Conservation (phyloP, 1,284 basidiomycete species). For the Phlebopus sp. region DNA sequence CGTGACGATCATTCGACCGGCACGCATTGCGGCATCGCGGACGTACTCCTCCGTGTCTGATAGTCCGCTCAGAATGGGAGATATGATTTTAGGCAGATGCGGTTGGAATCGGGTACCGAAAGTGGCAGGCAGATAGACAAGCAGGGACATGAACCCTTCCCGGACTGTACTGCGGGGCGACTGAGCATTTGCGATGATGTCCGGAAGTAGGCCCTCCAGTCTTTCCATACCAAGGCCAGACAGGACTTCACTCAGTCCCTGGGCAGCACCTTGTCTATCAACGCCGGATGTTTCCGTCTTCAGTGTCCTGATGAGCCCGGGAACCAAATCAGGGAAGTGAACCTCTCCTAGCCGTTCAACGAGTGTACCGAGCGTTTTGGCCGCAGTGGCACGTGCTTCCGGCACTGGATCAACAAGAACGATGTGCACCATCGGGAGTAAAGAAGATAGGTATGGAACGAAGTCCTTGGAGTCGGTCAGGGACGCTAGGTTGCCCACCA, state of each 20-base stretch:
- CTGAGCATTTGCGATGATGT: constrained; percentile 90
- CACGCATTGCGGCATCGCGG: constrained; percentile 95
- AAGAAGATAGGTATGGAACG: constrained; percentile 87
- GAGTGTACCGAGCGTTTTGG: constrained; percentile 95
- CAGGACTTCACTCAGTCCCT: constrained; percentile 95
- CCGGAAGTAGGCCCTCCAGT: constrained; percentile 91
- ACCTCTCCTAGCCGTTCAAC: constrained; percentile 95
- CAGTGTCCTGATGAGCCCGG: constrained; percentile 85
- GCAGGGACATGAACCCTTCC: constrained; percentile 97
- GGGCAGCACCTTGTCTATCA: constrained; percentile 96
- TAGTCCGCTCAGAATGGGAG: constrained; percentile 90
- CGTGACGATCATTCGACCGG: constrained; percentile 97
- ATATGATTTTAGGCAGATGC: constrained; percentile 91
- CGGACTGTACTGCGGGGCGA: constrained; percentile 90
- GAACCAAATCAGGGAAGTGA: constrained; percentile 95
- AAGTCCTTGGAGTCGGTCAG: constrained; percentile 96
- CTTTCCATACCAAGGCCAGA: constrained; percentile 97
- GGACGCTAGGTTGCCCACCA: constrained; percentile 94
- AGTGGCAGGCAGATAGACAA: constrained; percentile 95
- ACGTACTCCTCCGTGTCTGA: constrained; percentile 95
- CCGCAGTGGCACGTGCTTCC: constrained; percentile 95
- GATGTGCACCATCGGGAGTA: constrained; percentile 89
- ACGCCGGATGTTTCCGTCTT: constrained; percentile 95
- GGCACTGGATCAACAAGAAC: constrained; percentile 96
- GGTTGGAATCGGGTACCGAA: constrained; percentile 96